Base-by-base conservation (phyloP, 2,329 filamentous ascomycete genomes). In the Claviceps spartinae region DNA sequence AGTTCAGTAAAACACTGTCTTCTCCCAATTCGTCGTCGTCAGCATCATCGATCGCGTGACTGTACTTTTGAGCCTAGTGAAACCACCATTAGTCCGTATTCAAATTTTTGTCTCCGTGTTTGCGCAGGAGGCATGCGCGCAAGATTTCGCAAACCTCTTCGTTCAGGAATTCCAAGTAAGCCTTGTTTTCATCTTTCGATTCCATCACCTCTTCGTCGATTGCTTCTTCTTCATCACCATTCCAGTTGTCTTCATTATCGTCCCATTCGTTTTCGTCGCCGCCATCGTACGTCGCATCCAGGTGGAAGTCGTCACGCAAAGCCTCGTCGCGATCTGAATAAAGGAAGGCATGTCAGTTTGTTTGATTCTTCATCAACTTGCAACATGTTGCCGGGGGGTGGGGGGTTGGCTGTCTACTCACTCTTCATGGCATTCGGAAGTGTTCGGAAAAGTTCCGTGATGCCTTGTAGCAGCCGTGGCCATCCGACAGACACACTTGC, bases 141-240 rank as follows among this genome's bases (percentile, higher is more conserved):
- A n/a, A 42, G 26, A 16, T 18, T 43, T n/a, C 7, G 40, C 75
- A 65, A 64, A 83, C 85, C 74, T 97, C 91, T 65, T 94, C 86
- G 60, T 91, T 94, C 30, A 98, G 71, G 73, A 98, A 98, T 59
- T 97, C 90, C 47, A 98, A 79, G 66, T 98, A 98, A 5, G 91
- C 88, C 24, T 86, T 85, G 66, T 88, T 93, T 69, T 97, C 91
- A 61, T 96, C 91, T 63, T 89, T 86, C 61, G 82, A 77, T 55
- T 95, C 85, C 3, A 66, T 68, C 14, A 70, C 62, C 51, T 79
- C 79, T 56, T 88, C 86, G 30, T 80, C 79, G 26, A 82, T 81
- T 56, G 81, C 80, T 56, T 85, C 83, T 57, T 86, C 83, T 40
- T 85, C 79, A 57, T 43, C 79, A 57, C 76, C 82, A 54, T 83